These are phyloP conservation scores for Solanum lycopersicoides DNA, from an alignment of 257 asterid species.

Conservation along the genomic window DNA sequence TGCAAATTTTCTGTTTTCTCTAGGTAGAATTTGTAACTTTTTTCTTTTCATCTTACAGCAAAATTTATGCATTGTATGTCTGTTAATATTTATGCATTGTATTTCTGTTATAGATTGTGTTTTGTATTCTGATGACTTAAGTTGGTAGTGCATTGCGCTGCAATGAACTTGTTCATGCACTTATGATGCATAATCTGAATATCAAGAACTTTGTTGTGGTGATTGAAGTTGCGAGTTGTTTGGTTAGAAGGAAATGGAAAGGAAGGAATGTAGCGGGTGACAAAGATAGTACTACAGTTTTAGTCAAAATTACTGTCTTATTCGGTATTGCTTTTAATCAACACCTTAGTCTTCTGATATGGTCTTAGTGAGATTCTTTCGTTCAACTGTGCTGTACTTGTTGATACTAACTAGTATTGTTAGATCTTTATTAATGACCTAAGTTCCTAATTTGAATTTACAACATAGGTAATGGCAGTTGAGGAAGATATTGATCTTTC, in stretches of 20 bases:
- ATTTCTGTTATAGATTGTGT: not conserved
- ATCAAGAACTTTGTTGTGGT: not conserved
- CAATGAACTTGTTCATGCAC: not conserved
- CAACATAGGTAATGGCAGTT: constrained; percentile 48
- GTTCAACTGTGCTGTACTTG: not conserved
- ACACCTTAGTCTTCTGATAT: not conserved
- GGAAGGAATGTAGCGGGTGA: not conserved
- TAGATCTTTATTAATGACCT: not conserved
- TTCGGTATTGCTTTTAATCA: not conserved
- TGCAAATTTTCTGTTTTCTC: not conserved
- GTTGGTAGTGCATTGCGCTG: not conserved
- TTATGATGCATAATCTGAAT: not conserved
- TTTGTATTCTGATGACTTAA: not conserved
- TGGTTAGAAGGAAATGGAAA: not conserved
- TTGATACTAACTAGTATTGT: not conserved
- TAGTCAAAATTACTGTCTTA: not conserved
- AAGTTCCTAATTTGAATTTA: constrained; percentile 2
- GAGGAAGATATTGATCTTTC: constrained; percentile 39
- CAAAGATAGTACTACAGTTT: not conserved
- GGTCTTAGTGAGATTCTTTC: not conserved
- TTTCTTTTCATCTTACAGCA: not conserved
- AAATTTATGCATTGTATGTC: not conserved
- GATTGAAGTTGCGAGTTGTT: not conserved
- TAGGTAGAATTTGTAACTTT: not conserved
- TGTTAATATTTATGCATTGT: not conserved